Evolutionary conservation across 495 filamentous ascomycete genomes (phyloP).

Genomic region (Aspergillus sclerotioniger): DNA sequence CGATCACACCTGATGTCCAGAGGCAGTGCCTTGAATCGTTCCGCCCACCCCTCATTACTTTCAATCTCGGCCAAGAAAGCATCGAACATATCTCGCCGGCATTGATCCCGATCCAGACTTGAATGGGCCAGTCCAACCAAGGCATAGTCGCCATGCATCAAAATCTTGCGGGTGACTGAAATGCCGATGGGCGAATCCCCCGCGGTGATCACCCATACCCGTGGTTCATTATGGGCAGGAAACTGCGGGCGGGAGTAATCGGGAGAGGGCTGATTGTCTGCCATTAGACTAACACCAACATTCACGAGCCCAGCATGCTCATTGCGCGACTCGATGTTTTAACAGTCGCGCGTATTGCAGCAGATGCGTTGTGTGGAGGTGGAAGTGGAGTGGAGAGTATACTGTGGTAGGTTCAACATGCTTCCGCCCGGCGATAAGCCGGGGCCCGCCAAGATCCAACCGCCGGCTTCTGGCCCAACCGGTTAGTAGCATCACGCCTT

Average conservation of each 20-base stretch:
- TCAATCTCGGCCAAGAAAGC: conserved; percentile 67
- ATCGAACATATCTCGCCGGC: conserved; percentile 50
- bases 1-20: conserved; percentile 49
- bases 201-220: conserved; percentile 87
- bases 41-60: conserved; percentile 47
- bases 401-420: background rate
- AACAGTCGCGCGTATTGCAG: background rate
- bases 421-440: conserved; percentile 16
- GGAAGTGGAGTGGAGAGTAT: background rate
- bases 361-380: background rate
- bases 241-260: conserved; percentile 50
- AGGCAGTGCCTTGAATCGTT: conserved; percentile 43
- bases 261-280: conserved; percentile 36
- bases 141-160: conserved; percentile 83
- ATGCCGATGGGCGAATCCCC: conserved; percentile 77
- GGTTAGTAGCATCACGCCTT: background rate
- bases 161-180: conserved; percentile 66
- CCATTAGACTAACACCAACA: conserved; percentile 33
- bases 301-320: conserved; percentile 27
- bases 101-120: conserved; percentile 40
- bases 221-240: conserved; percentile 56
- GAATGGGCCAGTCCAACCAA: conserved; percentile 70
- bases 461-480: conserved; percentile 14
- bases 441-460: conserved; percentile 22
- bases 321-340: conserved; percentile 25